Base-by-base conservation (phyloP, 768 basidiomycete species). In the Sistotremastrum suecicum region DNA sequence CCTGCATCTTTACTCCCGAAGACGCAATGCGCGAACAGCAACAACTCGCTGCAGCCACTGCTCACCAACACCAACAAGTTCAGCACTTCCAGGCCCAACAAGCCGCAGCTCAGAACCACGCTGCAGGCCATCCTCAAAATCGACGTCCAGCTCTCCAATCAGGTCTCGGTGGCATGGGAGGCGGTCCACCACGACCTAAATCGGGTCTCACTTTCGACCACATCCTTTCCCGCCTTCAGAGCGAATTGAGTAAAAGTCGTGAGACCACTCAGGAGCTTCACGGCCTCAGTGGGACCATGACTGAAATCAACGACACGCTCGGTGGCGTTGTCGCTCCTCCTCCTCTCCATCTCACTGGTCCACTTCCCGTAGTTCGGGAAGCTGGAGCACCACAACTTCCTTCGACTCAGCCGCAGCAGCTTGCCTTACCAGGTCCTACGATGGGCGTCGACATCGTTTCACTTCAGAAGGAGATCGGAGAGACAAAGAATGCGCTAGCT, bases 231-330 rank as follows among this genome's bases (percentile, higher is more conserved):
- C 76, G 87, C 34, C 67, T 98, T 2, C 92, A 97, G 59, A 79
- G 80, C 51, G 92, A 98, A 59, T 76, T 98, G n/a, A 83, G 85
- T 64, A 95, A 94, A 66, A 90, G 87, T 56, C 77, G 88, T 11
- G 94, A 98, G 58, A 95, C 92, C 0, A 87, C 88, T 9, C 70
- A 80, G 0, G 92, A 98, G 57, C 68, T 99, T 3, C 76, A 80
- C 50, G 75, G 75, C 0, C 65, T 97, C 33, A 81, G 75, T 10
- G 74, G 74, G 8, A 72, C 84, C 3, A 87, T 99, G 76, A 75
- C 68, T 37, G 90, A 95, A n/a, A 86, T 97, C 39, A 82, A 88
- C 49, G 89, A 95, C 53, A 90, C 86, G 0, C 67, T 99, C 4
- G 83, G 84, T 34, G 94, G 94, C 2, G 72, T 76, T 31, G 12